Percentiles rank a stretch among this genome's conserved stretches.
These are phyloP conservation scores for Geotrichum europaeum DNA, from an alignment of 1,139 yeast genomes.

Conservation along the genomic window DNA sequence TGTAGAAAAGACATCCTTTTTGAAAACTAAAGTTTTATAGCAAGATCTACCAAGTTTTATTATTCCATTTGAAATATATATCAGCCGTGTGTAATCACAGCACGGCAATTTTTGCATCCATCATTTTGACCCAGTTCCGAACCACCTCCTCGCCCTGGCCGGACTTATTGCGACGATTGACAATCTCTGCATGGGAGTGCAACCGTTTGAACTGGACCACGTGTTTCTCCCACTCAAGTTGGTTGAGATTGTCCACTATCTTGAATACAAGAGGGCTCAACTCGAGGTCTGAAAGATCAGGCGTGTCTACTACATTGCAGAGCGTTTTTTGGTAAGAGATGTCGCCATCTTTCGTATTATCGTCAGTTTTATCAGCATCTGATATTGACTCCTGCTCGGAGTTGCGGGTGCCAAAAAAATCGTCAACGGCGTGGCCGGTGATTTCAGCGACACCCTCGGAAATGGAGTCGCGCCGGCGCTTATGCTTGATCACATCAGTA, in stretches of 20 bases:
- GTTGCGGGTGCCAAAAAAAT: conserved; percentile 17
- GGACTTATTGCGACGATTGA: conserved; percentile 30
- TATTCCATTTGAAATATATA: not conserved
- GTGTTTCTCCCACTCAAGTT: conserved; percentile 31
- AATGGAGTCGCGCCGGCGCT: conserved; percentile 14
- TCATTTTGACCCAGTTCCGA: conserved; percentile 24
- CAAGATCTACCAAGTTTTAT: no score
- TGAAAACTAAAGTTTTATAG: no score
- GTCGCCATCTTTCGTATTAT: not conserved
- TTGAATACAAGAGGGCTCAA: not conserved
- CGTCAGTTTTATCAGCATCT: not conserved
- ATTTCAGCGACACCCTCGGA: conserved; percentile 23
- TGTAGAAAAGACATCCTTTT: no score
- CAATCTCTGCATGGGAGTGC: conserved; percentile 30
- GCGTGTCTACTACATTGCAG: not conserved
- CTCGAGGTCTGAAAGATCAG: not conserved
- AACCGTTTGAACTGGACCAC: conserved; percentile 25
- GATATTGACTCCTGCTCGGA: not conserved
- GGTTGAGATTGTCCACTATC: conserved; percentile 24
- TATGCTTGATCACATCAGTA: not conserved
- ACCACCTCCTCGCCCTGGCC: conserved; percentile 32
- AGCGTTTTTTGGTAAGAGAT: not conserved
- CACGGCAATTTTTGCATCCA: conserved; percentile 1
- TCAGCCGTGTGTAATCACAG: not conserved
- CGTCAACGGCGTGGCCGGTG: conserved; percentile 23